A percentile compares a stretch with the other conserved stretches of the same genome.
phyloP scores from a whole-genome alignment of 1,139 yeast genomes.

The Sugiyamaella grinbergsii region DNA sequence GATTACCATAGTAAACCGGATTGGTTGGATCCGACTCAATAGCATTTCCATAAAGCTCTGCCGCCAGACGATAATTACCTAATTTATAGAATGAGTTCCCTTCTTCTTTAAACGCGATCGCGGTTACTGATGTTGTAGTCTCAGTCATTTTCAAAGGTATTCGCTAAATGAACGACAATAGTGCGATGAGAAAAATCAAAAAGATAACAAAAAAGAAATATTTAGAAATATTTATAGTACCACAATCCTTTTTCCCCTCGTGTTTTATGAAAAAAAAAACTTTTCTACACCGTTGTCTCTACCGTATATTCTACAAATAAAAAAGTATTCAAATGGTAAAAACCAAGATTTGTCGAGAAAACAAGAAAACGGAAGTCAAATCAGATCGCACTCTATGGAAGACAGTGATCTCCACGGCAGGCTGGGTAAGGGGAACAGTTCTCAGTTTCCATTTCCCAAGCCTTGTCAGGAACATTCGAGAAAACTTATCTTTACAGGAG shows the following conservation, averaged over 20 bases:
- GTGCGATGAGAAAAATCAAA: too few relatives aligned
- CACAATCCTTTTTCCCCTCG: too few relatives aligned
- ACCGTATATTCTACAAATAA: too few relatives aligned
- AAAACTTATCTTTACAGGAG: not conserved
- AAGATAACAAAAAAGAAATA: not conserved
- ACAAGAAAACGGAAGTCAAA: not conserved
- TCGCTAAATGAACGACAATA: too few relatives aligned
- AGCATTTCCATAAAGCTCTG: constrained; percentile 44
- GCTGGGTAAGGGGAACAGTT: constrained; percentile 8
- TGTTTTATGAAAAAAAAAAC: too few relatives aligned
- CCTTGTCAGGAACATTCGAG: constrained; percentile 17
- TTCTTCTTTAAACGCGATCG: constrained; percentile 36
- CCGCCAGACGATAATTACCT: constrained; percentile 43
- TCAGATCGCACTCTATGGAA: constrained; percentile 12
- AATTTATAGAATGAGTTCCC: constrained; percentile 46
- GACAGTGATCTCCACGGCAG: constrained; percentile 2
- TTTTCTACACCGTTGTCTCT: too few relatives aligned
- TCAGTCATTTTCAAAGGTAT: constrained; percentile 3
- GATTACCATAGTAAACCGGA: constrained; percentile 64
- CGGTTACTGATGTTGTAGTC: constrained; percentile 7
- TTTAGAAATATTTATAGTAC: too few relatives aligned
- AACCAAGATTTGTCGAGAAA: not conserved
- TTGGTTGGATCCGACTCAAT: constrained; percentile 43
- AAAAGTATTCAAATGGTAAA: not conserved
- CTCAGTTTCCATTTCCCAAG: not conserved